Conservation (phyloP, 1,284 basidiomycete species). For the Afroboletus lepidellus region DNA sequence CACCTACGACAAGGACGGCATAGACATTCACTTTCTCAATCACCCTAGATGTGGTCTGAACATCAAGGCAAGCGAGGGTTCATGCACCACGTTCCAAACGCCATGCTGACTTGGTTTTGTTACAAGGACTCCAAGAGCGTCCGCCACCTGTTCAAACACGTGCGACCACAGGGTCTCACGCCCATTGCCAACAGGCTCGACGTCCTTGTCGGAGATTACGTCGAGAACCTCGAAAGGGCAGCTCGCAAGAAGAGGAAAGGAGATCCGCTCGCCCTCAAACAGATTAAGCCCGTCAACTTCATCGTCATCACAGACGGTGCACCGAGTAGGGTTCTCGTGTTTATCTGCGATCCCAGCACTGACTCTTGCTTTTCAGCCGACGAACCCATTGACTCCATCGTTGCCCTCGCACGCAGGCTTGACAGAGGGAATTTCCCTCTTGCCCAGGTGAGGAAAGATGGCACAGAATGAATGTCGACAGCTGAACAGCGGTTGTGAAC, state of each 20-base stretch:
- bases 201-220: slow-evolving; percentile 43
- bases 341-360: not conserved
- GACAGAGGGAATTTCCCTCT: slow-evolving; percentile 49
- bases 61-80: slow-evolving; percentile 20
- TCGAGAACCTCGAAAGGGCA: slow-evolving; percentile 43
- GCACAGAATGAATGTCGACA: not conserved
- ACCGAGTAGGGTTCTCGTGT: slow-evolving; percentile 41
- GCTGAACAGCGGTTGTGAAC: slow-evolving; percentile 2
- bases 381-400: slow-evolving; percentile 50
- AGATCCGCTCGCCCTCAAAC: slow-evolving; percentile 30
- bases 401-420: slow-evolving; percentile 46
- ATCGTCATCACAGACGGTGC: slow-evolving; percentile 64
- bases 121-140: slow-evolving; percentile 34
- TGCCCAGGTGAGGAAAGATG: slow-evolving; percentile 42
- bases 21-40: slow-evolving; percentile 52
- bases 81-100: not conserved
- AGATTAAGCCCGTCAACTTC: slow-evolving; percentile 56
- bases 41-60: slow-evolving; percentile 5
- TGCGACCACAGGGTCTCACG: slow-evolving; percentile 45
- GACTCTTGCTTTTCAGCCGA: slow-evolving; percentile 38
- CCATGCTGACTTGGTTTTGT: not conserved
- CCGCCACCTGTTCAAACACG: slow-evolving; percentile 41
- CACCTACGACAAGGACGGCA: slow-evolving; percentile 44
- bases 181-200: slow-evolving; percentile 52
- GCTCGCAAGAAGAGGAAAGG: slow-evolving; percentile 31